Evolutionary conservation across 106 monocot species (phyloP).

Genomic region (Allium cepa): DNA sequence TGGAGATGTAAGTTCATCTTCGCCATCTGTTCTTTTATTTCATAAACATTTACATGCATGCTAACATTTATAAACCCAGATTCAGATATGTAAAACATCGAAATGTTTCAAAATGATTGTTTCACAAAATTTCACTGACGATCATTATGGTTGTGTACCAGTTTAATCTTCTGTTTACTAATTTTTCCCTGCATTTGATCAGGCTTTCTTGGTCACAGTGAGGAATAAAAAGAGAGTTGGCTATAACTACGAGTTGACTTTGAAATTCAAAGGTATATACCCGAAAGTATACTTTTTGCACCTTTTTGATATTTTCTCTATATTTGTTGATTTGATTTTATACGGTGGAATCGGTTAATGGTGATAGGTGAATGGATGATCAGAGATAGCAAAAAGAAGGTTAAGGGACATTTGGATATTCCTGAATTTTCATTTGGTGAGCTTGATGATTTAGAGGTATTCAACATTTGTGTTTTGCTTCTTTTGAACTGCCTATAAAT

Average conservation of each 20-base stretch:
- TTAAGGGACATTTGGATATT: constrained; percentile 79
- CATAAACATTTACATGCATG: too few species aligned
- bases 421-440: constrained; percentile 94
- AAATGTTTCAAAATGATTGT: too few species aligned
- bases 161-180: too few species aligned
- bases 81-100: too few species aligned
- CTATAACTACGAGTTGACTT: constrained; percentile 72
- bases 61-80: too few species aligned
- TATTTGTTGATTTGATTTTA: neutral
- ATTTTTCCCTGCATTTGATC: neutral
- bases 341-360: neutral
- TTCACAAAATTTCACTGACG: too few species aligned
- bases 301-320: neutral
- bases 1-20: constrained; percentile 76
- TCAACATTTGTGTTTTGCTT: too few species aligned
- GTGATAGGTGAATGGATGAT: constrained; percentile 77
- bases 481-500: too few species aligned
- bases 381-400: constrained; percentile 48
- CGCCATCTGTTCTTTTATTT: neutral
- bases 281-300: neutral
- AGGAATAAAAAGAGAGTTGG: constrained; percentile 91
- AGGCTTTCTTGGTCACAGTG: constrained; percentile 85
- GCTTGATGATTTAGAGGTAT: constrained; percentile 82
- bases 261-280: constrained; percentile 62
- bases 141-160: too few species aligned